phyloP scores from a whole-genome alignment of 441 rosid genomes.

The Caryocar brasiliense region DNA sequence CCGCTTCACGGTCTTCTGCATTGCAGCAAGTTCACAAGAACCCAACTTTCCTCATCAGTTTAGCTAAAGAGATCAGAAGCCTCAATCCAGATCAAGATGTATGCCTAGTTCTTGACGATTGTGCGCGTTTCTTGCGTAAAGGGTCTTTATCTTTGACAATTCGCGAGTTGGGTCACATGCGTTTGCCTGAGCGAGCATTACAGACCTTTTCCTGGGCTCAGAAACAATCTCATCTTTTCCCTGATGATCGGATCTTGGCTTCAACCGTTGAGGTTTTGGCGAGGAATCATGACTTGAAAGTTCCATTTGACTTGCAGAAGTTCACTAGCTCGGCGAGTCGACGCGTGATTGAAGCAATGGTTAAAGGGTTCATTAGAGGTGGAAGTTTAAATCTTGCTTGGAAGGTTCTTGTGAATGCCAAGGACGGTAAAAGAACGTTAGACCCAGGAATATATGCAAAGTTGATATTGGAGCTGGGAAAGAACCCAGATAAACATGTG shows the following conservation, averaged over 20 bases:
- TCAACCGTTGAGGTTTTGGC: slow-evolving; percentile 72
- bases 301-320: slow-evolving; percentile 45
- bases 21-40: slow-evolving; percentile 39
- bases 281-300: slow-evolving; percentile 42
- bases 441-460: slow-evolving; percentile 56
- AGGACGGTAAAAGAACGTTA: slow-evolving; percentile 39
- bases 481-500: slow-evolving; percentile 57
- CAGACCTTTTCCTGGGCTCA: slow-evolving; percentile 79
- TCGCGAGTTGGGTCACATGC: slow-evolving; percentile 53
- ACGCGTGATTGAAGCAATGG: slow-evolving; percentile 76
- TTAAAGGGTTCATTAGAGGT: slow-evolving; percentile 59
- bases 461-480: slow-evolving; percentile 59
- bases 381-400: slow-evolving; percentile 57
- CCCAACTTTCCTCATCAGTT: slow-evolving; percentile 46
- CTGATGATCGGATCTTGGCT: slow-evolving; percentile 57
- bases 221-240: slow-evolving; percentile 53
- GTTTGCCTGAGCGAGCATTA: slow-evolving; percentile 53
- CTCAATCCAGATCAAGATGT: slow-evolving; percentile 40
- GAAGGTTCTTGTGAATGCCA: slow-evolving; percentile 52
- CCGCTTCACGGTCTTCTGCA: slow-evolving; percentile 28
- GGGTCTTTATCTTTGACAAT: slow-evolving; percentile 58
- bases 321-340: slow-evolving; percentile 42
- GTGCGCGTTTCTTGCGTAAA: slow-evolving; percentile 53
- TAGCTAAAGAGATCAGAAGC: slow-evolving; percentile 61
- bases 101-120: slow-evolving; percentile 41